Base-by-base conservation (phyloP, 129 eudicot genomes). In the Mikania micrantha region DNA sequence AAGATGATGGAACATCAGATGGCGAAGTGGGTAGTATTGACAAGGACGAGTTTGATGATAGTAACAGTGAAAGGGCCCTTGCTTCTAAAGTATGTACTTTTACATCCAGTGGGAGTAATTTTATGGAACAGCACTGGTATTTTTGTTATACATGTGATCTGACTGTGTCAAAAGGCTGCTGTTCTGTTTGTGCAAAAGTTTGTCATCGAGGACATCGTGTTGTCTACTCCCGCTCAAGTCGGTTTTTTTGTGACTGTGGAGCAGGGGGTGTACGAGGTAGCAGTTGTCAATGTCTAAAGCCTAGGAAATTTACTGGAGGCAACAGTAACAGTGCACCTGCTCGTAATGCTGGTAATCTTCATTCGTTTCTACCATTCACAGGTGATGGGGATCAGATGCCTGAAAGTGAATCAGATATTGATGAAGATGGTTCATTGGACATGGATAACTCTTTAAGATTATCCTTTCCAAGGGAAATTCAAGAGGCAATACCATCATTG, bases 91-190 rank as follows among this genome's bases (percentile, higher is more conserved):
- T 93, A 76, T 93, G 99, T 71, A 89, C 99, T 25, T 93, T 93
- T 74, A 93, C 99, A 32, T 93, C 99, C 62, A 93, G 99, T 71
- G 99, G 99, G 75, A 93, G 96, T 80, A 93, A 89, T 76, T 93
- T 93, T 77, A 93, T 93, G 99, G 99, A 93, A 68, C 99, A 93
- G 21, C 99, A 93, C 76, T 93, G 99, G 99, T 93, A 93, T 83
- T 93, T 93, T 70, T 93, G 99, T 76, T 93, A 93, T 75, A 86
- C 99, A 54, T 93, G 99, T 75, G 99, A 93, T 78, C 79, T 93
- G 60, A 93, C 99, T 6, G 96, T 93, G 41, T 93, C 99, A 20
- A 93, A 93, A 74, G 99, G 99, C 56, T 93, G 99, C 66, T 93
- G 99, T 81, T 93, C 99, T 72, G 95, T 93, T 24, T 93, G 96